phyloP scores from a whole-genome alignment of 192 early-diverging fungal genomes.

The Backusella westeae region DNA sequence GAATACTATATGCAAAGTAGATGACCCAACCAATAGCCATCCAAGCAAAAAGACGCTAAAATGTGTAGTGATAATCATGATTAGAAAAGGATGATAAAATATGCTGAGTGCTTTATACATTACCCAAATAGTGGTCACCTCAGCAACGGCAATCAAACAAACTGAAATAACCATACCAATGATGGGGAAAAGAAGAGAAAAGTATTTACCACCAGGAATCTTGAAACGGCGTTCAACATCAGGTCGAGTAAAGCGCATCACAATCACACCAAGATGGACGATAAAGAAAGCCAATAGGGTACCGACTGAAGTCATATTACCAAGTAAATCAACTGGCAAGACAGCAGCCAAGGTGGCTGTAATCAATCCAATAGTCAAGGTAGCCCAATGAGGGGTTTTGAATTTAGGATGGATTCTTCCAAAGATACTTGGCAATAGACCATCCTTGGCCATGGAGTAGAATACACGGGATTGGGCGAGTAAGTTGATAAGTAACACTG shows the following conservation, averaged over 20 bases:
- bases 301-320: slow-evolving; percentile 83
- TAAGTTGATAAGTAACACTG: slow-evolving; percentile 75
- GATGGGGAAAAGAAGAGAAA: slow-evolving; percentile 56
- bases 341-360: slow-evolving; percentile 69
- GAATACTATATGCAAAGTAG: slow-evolving; percentile 65
- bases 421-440: slow-evolving; percentile 74
- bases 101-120: neutral
- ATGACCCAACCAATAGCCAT: slow-evolving; percentile 71
- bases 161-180: slow-evolving; percentile 57
- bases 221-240: slow-evolving; percentile 66
- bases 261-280: slow-evolving; percentile 72
- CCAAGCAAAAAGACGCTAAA: slow-evolving; percentile 71
- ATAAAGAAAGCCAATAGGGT: slow-evolving; percentile 84
- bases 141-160: slow-evolving; percentile 65
- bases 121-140: slow-evolving; percentile 56
- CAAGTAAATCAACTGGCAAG: slow-evolving; percentile 80
- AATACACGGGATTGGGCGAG: slow-evolving; percentile 89
- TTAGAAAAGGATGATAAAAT: neutral
- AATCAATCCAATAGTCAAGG: slow-evolving; percentile 61
- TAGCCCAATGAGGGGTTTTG: slow-evolving; percentile 77
- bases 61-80: neutral
- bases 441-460: slow-evolving; percentile 84
- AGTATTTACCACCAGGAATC: slow-evolving; percentile 56
- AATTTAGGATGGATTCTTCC: slow-evolving; percentile 67
- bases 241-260: slow-evolving; percentile 80